A percentile compares a stretch with the other conserved stretches of the same genome.
Evolutionary conservation across 75 land plant genomes (phyloP).

Genomic region (Sequoiadendron giganteum): DNA sequence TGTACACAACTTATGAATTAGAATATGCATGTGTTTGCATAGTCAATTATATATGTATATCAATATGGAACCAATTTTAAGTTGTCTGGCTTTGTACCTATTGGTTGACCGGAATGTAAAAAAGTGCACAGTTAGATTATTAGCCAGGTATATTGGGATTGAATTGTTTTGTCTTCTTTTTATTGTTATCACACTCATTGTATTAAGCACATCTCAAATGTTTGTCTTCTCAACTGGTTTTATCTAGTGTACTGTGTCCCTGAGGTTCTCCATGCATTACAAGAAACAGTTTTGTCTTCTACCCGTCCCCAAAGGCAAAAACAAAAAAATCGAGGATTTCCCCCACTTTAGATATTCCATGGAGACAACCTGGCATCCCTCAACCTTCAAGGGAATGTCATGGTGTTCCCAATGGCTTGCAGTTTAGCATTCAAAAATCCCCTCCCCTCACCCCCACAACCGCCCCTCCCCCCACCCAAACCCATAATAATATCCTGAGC

Average conservation of each 20-base stretch:
- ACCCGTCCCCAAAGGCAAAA: no score
- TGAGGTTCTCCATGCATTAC: no score
- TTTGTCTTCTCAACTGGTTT: not conserved
- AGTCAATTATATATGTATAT: not conserved
- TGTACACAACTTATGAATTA: not conserved
- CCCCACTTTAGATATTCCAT: no score
- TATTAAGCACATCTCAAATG: not conserved
- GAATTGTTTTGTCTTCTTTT: not conserved
- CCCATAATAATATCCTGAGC: no score
- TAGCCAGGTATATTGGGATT: not conserved
- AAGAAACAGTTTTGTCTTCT: no score
- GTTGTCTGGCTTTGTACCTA: not conserved
- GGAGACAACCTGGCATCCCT: no score
- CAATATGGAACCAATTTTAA: not conserved
- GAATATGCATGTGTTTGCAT: not conserved
- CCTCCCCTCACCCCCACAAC: no score
- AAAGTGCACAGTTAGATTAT: not conserved
- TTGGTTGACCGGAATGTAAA: not conserved
- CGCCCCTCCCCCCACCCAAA: no score
- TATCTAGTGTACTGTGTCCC: not conserved
- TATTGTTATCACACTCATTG: not conserved
- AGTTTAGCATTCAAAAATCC: no score
- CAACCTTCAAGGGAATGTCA: no score
- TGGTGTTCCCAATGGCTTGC: no score
- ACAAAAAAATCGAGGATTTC: no score